These are phyloP conservation scores for Paramecium bursaria DNA, from an alignment of 73 alveolate genomes.

Conservation along the genomic window DNA sequence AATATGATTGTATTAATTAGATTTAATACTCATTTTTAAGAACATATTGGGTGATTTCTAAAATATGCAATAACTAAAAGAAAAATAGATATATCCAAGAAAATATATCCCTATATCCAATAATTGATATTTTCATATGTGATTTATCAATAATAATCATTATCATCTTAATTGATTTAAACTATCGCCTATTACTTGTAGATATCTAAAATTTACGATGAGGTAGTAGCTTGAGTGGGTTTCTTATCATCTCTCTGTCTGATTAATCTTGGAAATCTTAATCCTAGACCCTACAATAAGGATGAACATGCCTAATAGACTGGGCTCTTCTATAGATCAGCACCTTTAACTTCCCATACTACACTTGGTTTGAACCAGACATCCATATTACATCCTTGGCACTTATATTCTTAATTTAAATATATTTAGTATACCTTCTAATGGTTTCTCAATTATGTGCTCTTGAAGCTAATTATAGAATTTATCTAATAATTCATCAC, in stretches of 20 bases:
- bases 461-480: slow-evolving; percentile 63
- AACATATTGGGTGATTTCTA: too few relatives aligned
- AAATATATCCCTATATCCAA: too few relatives aligned
- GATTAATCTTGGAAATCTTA: slow-evolving; percentile 99
- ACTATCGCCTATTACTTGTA: slow-evolving; percentile 91
- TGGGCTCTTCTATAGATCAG: slow-evolving; percentile 98
- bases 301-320: slow-evolving; percentile 95
- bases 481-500: slow-evolving; percentile 86
- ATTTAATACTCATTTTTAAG: too few relatives aligned
- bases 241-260: slow-evolving; percentile 98
- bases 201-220: slow-evolving; percentile 94
- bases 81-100: too few relatives aligned
- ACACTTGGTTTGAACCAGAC: slow-evolving; percentile 91
- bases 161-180: too few relatives aligned
- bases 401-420: slow-evolving; percentile 74
- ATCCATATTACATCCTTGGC: slow-evolving; percentile 87
- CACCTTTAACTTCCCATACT: slow-evolving; percentile 99
- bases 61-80: too few relatives aligned
- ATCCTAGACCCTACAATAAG: slow-evolving; percentile 96
- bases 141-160: too few relatives aligned
- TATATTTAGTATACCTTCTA: too few relatives aligned
- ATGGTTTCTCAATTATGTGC: slow-evolving; percentile 49
- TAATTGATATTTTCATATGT: too few relatives aligned
- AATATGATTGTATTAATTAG: too few relatives aligned
- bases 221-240: slow-evolving; percentile 95